Conservation (phyloP, 768 basidiomycete species). For the Gelatoporia subvermispora region DNA sequence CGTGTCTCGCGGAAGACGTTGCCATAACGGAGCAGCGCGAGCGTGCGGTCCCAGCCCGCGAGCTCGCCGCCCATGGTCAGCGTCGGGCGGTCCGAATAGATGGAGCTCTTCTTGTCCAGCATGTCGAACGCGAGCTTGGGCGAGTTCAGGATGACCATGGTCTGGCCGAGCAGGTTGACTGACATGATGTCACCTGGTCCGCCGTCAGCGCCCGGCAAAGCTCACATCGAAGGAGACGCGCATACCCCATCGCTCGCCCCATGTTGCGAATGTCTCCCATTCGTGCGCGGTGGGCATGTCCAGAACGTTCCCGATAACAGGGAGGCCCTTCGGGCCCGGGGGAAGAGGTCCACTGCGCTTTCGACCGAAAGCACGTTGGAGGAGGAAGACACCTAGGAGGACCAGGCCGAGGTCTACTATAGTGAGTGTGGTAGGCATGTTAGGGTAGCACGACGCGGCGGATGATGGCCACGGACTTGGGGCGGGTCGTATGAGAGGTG, state of each 20-base stretch:
- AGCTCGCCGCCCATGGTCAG: conserved; percentile 17
- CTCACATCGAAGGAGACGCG: not conserved
- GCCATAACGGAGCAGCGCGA: conserved; percentile 36
- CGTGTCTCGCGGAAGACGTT: conserved; percentile 39
- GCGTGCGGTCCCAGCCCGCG: conserved; percentile 24
- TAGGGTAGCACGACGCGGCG: too few species aligned
- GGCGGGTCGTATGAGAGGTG: too few species aligned
- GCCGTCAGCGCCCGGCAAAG: not conserved
- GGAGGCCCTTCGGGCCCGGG: conserved; percentile 22
- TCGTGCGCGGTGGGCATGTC: conserved; percentile 20
- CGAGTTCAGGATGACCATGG: conserved; percentile 24
- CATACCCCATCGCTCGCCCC: conserved; percentile 21
- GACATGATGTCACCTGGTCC: conserved; percentile 22
- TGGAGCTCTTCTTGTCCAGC: conserved; percentile 19
- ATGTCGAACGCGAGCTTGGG: conserved; percentile 20
- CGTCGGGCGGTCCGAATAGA: conserved; percentile 21
- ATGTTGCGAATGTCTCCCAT: conserved; percentile 17
- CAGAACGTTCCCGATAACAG: conserved; percentile 20
- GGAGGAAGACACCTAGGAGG: too few species aligned
- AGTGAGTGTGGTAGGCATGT: too few species aligned
- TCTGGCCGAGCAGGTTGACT: conserved; percentile 20
- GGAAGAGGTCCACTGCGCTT: conserved; percentile 15
- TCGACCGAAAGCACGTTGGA: too few species aligned
- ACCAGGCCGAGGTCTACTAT: too few species aligned
- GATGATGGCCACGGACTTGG: too few species aligned